These are phyloP conservation scores for Saraca asoca DNA, from an alignment of 331 rosid genomes.

Conservation along the genomic window DNA sequence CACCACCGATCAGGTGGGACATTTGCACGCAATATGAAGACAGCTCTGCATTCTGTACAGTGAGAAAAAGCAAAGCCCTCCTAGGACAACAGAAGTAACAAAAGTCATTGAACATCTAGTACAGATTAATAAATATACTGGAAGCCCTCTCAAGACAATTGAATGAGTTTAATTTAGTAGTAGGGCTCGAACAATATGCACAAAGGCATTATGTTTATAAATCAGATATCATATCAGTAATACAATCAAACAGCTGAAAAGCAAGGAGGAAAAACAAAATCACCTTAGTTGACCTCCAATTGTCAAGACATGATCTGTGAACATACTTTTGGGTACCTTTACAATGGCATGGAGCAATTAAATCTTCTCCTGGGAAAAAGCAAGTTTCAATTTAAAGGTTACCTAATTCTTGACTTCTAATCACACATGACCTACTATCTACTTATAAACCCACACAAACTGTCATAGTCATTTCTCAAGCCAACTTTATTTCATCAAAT, in stretches of 20 bases:
- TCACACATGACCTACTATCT: constrained; percentile 7
- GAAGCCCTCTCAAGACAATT: constrained; percentile 1
- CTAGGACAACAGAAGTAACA: constrained; percentile 45
- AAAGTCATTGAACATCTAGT: constrained; percentile 31
- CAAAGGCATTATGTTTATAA: constrained; percentile 2
- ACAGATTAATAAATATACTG: constrained; percentile 10
- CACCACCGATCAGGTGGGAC: constrained; percentile 97
- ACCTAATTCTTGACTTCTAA: constrained; percentile 11
- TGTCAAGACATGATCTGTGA: constrained; percentile 93
- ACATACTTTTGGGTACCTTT: constrained; percentile 97
- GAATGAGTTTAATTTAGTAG: constrained; percentile 10
- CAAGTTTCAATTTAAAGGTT: constrained; percentile 9
- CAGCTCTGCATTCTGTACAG: constrained; percentile 95
- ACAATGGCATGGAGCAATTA: constrained; percentile 98
- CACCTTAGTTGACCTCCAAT: constrained; percentile 99
- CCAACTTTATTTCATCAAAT: constrained; percentile 22
- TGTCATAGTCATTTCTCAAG: neutral
- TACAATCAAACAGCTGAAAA: constrained; percentile 10
- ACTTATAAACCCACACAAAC: neutral
- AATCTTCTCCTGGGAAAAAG: constrained; percentile 73
- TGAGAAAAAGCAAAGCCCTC: constrained; percentile 99
- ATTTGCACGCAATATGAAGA: constrained; percentile 86
- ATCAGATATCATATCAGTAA: constrained; percentile 10
- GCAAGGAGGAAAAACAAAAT: constrained; percentile 14
- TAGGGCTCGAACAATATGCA: constrained; percentile 18